phyloP scores from a whole-genome alignment of 768 basidiomycete species.

The Amanita exitialis region DNA sequence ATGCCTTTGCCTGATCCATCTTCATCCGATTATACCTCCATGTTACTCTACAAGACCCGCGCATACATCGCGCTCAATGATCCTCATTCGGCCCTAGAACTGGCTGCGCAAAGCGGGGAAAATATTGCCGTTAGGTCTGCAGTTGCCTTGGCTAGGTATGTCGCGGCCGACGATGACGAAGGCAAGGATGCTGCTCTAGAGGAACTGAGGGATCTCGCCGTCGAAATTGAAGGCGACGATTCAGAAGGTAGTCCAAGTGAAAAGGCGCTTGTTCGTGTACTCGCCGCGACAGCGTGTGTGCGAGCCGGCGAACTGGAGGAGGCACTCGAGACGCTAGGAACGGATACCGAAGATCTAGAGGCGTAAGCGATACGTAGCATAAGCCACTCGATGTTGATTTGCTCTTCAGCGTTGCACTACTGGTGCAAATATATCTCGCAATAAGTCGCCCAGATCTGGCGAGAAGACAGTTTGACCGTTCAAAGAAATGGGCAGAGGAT shows the following conservation, averaged over 20 bases:
- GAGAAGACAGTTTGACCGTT: slow-evolving; percentile 73
- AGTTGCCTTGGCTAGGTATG: slow-evolving; percentile 62
- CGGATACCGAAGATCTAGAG: slow-evolving; percentile 72
- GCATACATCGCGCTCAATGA: slow-evolving; percentile 65
- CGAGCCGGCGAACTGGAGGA: slow-evolving; percentile 83
- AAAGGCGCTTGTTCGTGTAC: slow-evolving; percentile 63
- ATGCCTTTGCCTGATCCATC: slow-evolving; percentile 46
- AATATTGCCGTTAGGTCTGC: slow-evolving; percentile 65
- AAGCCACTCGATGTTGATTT: neutral
- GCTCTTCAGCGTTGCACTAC: slow-evolving; percentile 59
- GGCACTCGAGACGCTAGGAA: slow-evolving; percentile 80
- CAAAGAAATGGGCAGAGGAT: slow-evolving; percentile 83
- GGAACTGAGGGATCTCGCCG: slow-evolving; percentile 72
- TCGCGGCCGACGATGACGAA: slow-evolving; percentile 31
- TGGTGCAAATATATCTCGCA: slow-evolving; percentile 84
- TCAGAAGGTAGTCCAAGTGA: slow-evolving; percentile 56
- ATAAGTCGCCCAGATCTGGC: slow-evolving; percentile 83
- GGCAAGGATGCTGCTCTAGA: slow-evolving; percentile 59
- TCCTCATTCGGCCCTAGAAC: slow-evolving; percentile 40
- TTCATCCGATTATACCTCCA: slow-evolving; percentile 54
- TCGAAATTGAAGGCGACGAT: slow-evolving; percentile 81
- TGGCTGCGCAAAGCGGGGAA: slow-evolving; percentile 49
- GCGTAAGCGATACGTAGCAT: slow-evolving; percentile 45
- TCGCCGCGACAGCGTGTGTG: slow-evolving; percentile 83
- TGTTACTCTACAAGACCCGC: slow-evolving; percentile 70